Conservation (phyloP, 495 filamentous ascomycete genomes). For the Lasiosphaeria hispida region DNA sequence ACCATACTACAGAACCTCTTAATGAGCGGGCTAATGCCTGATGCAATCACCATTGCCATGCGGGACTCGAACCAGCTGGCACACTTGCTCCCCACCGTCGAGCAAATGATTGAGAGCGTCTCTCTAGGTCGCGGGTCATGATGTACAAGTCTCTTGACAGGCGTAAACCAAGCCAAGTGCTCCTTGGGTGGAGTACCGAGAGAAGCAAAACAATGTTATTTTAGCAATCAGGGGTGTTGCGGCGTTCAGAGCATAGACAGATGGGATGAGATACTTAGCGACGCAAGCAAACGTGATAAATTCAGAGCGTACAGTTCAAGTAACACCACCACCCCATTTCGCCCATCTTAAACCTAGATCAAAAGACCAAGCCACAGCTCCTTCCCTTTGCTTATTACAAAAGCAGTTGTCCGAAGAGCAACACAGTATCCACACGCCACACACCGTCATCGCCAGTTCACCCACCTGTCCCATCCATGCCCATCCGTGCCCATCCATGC, state of each 20-base stretch:
- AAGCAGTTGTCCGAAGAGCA: too few species aligned
- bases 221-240: background rate
- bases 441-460: background rate
- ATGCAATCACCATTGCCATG: slow-evolving; percentile 74
- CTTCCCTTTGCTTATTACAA: too few species aligned
- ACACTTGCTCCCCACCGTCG: slow-evolving; percentile 69
- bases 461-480: background rate
- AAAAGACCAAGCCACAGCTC: background rate
- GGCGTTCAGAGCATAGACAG: background rate
- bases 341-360: background rate
- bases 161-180: background rate
- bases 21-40: slow-evolving; percentile 54
- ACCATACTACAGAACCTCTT: slow-evolving; percentile 57
- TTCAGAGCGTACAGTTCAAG: too few species aligned
- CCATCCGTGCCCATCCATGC: background rate
- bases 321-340: background rate
- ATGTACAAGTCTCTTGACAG: background rate
- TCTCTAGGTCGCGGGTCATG: slow-evolving; percentile 15
- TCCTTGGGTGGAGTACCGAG: background rate
- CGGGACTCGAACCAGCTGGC: slow-evolving; percentile 80
- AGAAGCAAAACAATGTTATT: background rate
- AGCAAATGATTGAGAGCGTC: slow-evolving; percentile 49
- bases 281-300: background rate
- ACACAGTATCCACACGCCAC: background rate
- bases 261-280: slow-evolving; percentile 1